Evolutionary conservation across 768 basidiomycete genomes (phyloP).

Genomic region (Termitomyces sp.): DNA sequence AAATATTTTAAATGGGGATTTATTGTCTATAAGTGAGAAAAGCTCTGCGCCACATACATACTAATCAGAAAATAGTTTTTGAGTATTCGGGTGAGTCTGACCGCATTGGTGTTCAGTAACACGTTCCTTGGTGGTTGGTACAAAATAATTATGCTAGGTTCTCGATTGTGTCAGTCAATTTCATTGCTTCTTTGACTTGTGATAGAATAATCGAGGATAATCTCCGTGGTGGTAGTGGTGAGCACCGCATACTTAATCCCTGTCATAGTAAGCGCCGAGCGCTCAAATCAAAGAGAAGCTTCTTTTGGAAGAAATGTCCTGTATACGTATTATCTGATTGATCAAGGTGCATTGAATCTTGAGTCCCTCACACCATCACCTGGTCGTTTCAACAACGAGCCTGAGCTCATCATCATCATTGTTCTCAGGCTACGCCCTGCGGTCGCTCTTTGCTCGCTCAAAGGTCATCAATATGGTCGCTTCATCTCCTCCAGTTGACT

Average conservation of each 20-base stretch:
- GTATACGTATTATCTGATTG: background rate
- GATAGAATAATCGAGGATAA: background rate
- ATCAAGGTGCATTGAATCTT: background rate
- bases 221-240: background rate
- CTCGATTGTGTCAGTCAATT: background rate
- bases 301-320: too few species aligned
- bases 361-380: background rate
- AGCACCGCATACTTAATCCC: background rate
- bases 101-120: background rate
- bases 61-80: too few species aligned
- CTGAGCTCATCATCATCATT: too few species aligned
- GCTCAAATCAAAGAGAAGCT: background rate
- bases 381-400: too few species aligned
- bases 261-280: background rate
- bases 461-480: background rate
- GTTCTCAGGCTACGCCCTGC: background rate
- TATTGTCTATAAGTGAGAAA: too few species aligned
- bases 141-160: background rate
- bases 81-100: background rate
- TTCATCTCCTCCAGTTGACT: background rate
- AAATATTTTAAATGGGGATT: fast-evolving
- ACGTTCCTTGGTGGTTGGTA: background rate
- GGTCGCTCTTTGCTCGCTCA: too few species aligned
- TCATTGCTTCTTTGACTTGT: background rate
- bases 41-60: background rate